phyloP scores from a whole-genome alignment of 176 grass and related monocot genomes.

The Carex littledalei region DNA sequence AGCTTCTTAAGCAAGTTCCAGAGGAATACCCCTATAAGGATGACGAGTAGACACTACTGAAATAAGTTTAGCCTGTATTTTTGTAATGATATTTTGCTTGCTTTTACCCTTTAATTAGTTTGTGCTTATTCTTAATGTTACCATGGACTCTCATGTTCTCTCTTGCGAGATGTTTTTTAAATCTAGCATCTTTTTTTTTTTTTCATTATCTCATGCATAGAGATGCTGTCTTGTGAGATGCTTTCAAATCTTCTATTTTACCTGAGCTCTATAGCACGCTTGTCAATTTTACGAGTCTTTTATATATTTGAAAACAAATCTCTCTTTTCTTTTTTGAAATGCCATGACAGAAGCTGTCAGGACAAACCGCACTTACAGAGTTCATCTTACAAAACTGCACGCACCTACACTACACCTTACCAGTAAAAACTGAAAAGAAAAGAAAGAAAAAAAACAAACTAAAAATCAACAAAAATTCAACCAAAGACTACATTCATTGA shows the following conservation, averaged over 20 bases:
- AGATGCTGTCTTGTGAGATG: neutral
- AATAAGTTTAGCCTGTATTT: neutral
- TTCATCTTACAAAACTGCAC: no score
- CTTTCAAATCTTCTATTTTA: neutral
- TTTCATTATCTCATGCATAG: neutral
- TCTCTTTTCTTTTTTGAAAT: no score
- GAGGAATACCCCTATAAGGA: constrained; percentile 99
- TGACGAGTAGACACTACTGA: constrained; percentile 49
- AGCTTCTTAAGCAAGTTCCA: constrained; percentile 85
- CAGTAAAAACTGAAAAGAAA: no score
- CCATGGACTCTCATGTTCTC: neutral
- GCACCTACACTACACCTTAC: no score
- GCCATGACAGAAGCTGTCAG: no score
- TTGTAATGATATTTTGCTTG: constrained; percentile 15
- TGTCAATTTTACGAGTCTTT: neutral
- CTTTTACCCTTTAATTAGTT: neutral
- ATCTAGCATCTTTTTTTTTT: neutral
- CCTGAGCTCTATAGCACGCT: neutral
- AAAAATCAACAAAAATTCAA: no score
- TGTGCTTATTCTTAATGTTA: neutral
- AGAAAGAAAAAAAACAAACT: no score
- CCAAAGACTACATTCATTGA: no score
- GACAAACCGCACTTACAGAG: no score
- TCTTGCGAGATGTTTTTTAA: neutral
- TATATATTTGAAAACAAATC: neutral